Percentiles rank a stretch among this genome's conserved stretches.
phyloP scores from a whole-genome alignment of 2,329 filamentous ascomycete genomes.

The Fusarium sp. region DNA sequence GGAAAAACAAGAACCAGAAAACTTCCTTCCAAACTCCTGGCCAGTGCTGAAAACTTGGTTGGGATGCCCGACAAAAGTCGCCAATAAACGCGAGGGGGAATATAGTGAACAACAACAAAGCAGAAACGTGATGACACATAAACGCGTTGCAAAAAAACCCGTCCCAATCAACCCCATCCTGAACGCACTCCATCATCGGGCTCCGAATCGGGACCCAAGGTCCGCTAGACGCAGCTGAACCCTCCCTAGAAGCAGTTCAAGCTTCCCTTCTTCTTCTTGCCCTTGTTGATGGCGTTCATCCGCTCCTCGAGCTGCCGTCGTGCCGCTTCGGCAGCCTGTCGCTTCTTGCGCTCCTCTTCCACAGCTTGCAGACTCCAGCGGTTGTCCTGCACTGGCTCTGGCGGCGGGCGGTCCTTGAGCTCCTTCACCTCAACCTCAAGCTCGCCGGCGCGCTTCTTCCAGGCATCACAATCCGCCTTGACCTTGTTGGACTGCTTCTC shows the following conservation, averaged over 20 bases:
- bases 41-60: constrained; percentile 45
- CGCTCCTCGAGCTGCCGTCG: constrained; percentile 90
- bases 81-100: constrained; percentile 43
- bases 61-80: constrained; percentile 27
- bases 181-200: constrained; percentile 17
- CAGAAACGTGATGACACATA: constrained; percentile 43
- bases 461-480: constrained; percentile 88
- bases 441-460: constrained; percentile 84
- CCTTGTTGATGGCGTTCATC: constrained; percentile 88
- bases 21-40: constrained; percentile 48
- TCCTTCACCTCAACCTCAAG: constrained; percentile 79
- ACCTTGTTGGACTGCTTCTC: constrained; percentile 92
- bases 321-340: constrained; percentile 89
- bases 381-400: constrained; percentile 63
- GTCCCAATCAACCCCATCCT: constrained; percentile 25
- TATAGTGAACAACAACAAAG: constrained; percentile 43
- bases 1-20: constrained; percentile 27
- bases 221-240: constrained; percentile 39
- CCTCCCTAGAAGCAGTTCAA: constrained; percentile 91
- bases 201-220: constrained; percentile 17
- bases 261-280: constrained; percentile 95
- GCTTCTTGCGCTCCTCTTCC: constrained; percentile 95
- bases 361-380: constrained; percentile 85
- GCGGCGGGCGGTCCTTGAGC: constrained; percentile 62
- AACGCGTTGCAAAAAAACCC: constrained; percentile 32